Percentiles rank a stretch among this genome's conserved stretches.
Evolutionary conservation across 768 basidiomycete genomes (phyloP).

Genomic region (Suillus fuscotomentosus): DNA sequence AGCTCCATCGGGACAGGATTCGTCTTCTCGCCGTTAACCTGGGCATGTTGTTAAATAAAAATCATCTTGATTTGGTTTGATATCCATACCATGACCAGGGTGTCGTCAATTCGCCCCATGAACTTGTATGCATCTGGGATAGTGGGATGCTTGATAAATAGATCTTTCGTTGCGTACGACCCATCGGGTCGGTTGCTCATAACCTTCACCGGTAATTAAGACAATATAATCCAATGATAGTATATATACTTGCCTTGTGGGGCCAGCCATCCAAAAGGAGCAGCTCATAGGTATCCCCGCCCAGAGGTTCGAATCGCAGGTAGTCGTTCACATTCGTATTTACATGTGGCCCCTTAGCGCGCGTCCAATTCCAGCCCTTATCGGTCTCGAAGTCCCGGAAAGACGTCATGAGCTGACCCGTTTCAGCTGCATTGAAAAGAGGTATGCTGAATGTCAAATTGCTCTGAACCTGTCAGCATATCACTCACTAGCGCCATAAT

Average conservation of each 20-base stretch:
- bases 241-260: conserved; percentile 37
- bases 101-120: conserved; percentile 56
- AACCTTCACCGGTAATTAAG: conserved; percentile 10
- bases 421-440: conserved; percentile 20
- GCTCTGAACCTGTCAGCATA: background rate
- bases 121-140: conserved; percentile 42
- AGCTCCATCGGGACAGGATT: conserved; percentile 57
- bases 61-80: background rate
- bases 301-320: conserved; percentile 43
- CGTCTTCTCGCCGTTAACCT: conserved; percentile 50
- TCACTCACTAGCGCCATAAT: conserved; percentile 48
- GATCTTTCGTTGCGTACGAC: conserved; percentile 55
- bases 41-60: conserved; percentile 21
- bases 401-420: conserved; percentile 45
- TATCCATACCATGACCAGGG: conserved; percentile 37
- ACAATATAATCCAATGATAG: conserved; percentile 12
- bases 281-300: conserved; percentile 43
- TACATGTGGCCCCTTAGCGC: conserved; percentile 27
- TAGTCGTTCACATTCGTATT: conserved; percentile 28
- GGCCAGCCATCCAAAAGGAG: conserved; percentile 52
- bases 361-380: conserved; percentile 57
- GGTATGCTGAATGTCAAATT: background rate
- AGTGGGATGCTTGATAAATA: conserved; percentile 48
- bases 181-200: conserved; percentile 47
- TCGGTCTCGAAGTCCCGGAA: conserved; percentile 46